Evolutionary conservation across 2,329 filamentous ascomycete genomes (phyloP).

Genomic region (Tolypocladium cylindrosporum): DNA sequence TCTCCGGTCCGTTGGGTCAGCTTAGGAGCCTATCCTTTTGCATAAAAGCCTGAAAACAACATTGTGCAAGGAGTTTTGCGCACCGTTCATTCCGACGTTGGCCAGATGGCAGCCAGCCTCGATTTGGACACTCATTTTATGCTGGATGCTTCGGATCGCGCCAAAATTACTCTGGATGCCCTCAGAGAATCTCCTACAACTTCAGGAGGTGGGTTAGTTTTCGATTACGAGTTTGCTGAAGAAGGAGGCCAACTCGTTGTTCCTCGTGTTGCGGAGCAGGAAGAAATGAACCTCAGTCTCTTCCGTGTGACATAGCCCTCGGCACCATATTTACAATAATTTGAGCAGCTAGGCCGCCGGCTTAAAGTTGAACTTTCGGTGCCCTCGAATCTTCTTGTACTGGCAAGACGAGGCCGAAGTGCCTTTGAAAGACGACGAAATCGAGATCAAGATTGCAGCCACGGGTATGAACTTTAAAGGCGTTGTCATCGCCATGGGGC

Average conservation of each 20-base stretch:
- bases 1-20: slow-evolving; percentile 30
- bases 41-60: slow-evolving; percentile 27
- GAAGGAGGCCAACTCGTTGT: slow-evolving; percentile 16
- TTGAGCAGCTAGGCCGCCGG: slow-evolving; percentile 23
- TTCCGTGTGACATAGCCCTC: slow-evolving; percentile 14
- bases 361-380: slow-evolving; percentile 24
- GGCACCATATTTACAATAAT: slow-evolving; percentile 22
- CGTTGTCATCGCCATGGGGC: slow-evolving; percentile 30
- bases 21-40: slow-evolving; percentile 25
- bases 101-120: slow-evolving; percentile 31
- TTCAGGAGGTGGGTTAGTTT: slow-evolving; percentile 7
- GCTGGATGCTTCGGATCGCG: slow-evolving; percentile 16
- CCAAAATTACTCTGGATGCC: slow-evolving; percentile 19
- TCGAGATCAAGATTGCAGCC: slow-evolving; percentile 32
- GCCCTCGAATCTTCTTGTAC: slow-evolving; percentile 28
- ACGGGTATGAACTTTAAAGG: slow-evolving; percentile 37
- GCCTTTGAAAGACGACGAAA: slow-evolving; percentile 21
- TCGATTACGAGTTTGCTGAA: slow-evolving; percentile 19
- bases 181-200: slow-evolving; percentile 10
- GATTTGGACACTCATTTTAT: slow-evolving; percentile 30
- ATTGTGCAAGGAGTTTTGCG: slow-evolving; percentile 35
- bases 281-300: slow-evolving; percentile 13
- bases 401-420: slow-evolving; percentile 23
- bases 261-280: slow-evolving; percentile 15
- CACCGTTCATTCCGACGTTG: slow-evolving; percentile 34